Conservation (phyloP, 441 rosid species). For the Populus trichocarpa region DNA sequence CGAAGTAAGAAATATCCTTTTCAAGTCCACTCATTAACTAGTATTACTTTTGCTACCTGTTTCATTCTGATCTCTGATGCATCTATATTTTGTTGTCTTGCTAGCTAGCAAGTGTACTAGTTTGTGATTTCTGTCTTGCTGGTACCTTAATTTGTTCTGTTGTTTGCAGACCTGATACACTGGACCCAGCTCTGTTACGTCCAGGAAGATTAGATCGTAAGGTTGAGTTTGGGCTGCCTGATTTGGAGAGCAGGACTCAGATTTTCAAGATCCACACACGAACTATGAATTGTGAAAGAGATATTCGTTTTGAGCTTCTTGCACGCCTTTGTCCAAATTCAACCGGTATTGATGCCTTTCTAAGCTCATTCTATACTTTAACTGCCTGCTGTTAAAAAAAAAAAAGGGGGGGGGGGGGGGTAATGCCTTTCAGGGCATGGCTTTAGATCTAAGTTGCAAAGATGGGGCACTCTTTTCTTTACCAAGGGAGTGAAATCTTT, state of each 20-base stretch:
- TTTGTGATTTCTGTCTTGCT: background rate
- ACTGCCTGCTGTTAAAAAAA: background rate
- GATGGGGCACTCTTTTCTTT: background rate
- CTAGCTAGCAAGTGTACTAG: background rate
- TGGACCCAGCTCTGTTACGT: constrained; percentile 89
- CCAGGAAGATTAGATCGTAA: constrained; percentile 90
- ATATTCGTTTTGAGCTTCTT: background rate
- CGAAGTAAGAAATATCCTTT: no score
- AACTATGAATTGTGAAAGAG: background rate
- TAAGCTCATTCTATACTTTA: background rate
- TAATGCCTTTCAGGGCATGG: no score
- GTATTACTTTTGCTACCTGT: background rate
- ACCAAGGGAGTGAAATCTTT: background rate
- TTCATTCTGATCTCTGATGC: background rate
- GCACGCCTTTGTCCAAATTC: background rate
- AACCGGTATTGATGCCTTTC: constrained; percentile 21
- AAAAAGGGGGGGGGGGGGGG: background rate
- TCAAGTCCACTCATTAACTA: no score
- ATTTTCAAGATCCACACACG: constrained; percentile 65
- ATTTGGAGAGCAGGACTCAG: constrained; percentile 81
- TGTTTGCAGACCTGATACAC: constrained; percentile 79
- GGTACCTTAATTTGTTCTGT: constrained; percentile 15
- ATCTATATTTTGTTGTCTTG: background rate
- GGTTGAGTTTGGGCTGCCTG: constrained; percentile 89
- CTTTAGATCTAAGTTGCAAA: background rate